Percentiles rank a stretch among this genome's conserved stretches.
phyloP scores from a whole-genome alignment of 345 rosid genomes.

The Hibiscus syriacus region DNA sequence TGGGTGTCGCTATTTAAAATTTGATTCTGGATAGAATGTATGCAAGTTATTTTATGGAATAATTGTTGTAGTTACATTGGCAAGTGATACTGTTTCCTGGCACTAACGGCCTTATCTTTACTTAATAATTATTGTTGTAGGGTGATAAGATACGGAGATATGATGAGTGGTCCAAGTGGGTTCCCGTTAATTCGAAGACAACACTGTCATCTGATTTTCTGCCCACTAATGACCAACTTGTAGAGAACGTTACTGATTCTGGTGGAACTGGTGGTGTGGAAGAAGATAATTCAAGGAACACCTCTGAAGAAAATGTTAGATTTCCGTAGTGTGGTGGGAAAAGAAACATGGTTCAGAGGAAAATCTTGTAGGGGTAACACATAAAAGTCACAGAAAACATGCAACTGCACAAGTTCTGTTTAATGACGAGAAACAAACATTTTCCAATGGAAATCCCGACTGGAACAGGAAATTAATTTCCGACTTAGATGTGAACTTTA shows the following conservation, averaged over 20 bases:
- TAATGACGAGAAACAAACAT: slow-evolving; percentile 13
- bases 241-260: slow-evolving; percentile 23
- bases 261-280: slow-evolving; percentile 10
- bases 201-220: slow-evolving; percentile 21
- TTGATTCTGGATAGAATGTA: background rate
- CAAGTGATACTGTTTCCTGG: background rate
- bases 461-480: slow-evolving; percentile 13
- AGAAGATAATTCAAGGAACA: slow-evolving; percentile 19
- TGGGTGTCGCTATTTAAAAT: background rate
- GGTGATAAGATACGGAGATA: slow-evolving; percentile 70
- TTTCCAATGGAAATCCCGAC: slow-evolving; percentile 14
- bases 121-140: slow-evolving; percentile 30
- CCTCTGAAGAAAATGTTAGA: slow-evolving; percentile 20
- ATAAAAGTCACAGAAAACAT: slow-evolving; percentile 10
- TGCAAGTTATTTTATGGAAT: background rate
- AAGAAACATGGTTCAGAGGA: slow-evolving; percentile 13
- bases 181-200: slow-evolving; percentile 27
- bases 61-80: background rate
- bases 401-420: slow-evolving; percentile 6
- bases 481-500: no score
- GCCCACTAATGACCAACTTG: slow-evolving; percentile 28
- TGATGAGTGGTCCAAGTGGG: slow-evolving; percentile 76
- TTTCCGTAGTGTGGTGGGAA: background rate
- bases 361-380: slow-evolving; percentile 12
- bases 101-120: slow-evolving; percentile 2